Conservation (phyloP, 371 early-diverging fungal species). For the Mucor piriformis region DNA sequence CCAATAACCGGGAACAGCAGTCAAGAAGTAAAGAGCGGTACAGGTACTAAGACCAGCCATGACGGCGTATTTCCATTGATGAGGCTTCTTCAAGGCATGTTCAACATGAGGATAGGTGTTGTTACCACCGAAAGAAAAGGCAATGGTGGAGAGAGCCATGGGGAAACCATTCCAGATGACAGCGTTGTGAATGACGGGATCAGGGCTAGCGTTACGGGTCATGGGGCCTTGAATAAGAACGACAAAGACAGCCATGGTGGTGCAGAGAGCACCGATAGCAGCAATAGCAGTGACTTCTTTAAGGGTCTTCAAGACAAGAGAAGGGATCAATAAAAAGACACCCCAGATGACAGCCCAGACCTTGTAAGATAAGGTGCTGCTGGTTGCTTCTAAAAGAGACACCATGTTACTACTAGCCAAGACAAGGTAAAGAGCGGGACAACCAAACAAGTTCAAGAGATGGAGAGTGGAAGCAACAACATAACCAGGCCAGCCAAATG, state of each 20-base stretch:
- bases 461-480: constrained; percentile 65
- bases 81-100: constrained; percentile 79
- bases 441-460: constrained; percentile 66
- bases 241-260: constrained; percentile 54
- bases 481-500: constrained; percentile 66
- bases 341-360: constrained; percentile 72
- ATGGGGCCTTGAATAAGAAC: constrained; percentile 48
- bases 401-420: constrained; percentile 69
- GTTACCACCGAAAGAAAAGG: constrained; percentile 64
- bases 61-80: constrained; percentile 76
- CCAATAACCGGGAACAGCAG: constrained; percentile 81
- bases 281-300: constrained; percentile 73
- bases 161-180: constrained; percentile 62
- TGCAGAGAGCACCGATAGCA: constrained; percentile 49
- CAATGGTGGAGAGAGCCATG: constrained; percentile 61
- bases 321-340: constrained; percentile 69
- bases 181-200: constrained; percentile 17
- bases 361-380: constrained; percentile 21
- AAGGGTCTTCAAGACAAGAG: constrained; percentile 73
- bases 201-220: constrained; percentile 20
- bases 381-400: constrained; percentile 43
- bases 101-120: constrained; percentile 76
- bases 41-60: constrained; percentile 71
- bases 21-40: constrained; percentile 76
- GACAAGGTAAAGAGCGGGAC: constrained; percentile 75